Conservation (phyloP, 177 flowering plant genomes). For the Telopea speciosissima region DNA sequence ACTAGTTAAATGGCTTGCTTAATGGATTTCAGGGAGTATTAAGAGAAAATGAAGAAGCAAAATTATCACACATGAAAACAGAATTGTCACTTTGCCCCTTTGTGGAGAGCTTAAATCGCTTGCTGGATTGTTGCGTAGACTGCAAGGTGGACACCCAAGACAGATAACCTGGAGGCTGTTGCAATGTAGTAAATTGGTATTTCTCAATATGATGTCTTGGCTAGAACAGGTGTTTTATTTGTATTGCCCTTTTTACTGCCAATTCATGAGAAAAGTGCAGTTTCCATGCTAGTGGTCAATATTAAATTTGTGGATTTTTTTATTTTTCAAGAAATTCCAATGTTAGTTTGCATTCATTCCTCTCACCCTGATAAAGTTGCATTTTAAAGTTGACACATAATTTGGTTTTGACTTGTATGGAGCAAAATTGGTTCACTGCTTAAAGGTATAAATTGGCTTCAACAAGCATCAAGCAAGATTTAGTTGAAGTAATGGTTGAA, state of each 20-base stretch:
- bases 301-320: not conserved
- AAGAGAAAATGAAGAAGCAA: not conserved
- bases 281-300: not conserved
- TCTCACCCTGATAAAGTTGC: no score
- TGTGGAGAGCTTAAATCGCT: not conserved
- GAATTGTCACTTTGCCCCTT: not conserved
- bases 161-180: not conserved
- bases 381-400: no score
- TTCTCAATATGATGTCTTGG: not conserved
- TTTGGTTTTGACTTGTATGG: no score
- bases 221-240: not conserved
- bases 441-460: no score
- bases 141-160: not conserved
- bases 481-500: no score
- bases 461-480: no score
- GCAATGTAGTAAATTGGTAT: not conserved
- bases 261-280: not conserved
- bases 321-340: not conserved
- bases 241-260: not conserved
- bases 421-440: no score
- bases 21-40: conserved; percentile 1
- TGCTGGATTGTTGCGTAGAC: not conserved
- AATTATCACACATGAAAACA: not conserved
- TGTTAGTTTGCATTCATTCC: no score
- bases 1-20: not conserved